Evolutionary conservation across 2,329 filamentous ascomycete genomes (phyloP).

Genomic region (Berkeleyomyces rouxiae): DNA sequence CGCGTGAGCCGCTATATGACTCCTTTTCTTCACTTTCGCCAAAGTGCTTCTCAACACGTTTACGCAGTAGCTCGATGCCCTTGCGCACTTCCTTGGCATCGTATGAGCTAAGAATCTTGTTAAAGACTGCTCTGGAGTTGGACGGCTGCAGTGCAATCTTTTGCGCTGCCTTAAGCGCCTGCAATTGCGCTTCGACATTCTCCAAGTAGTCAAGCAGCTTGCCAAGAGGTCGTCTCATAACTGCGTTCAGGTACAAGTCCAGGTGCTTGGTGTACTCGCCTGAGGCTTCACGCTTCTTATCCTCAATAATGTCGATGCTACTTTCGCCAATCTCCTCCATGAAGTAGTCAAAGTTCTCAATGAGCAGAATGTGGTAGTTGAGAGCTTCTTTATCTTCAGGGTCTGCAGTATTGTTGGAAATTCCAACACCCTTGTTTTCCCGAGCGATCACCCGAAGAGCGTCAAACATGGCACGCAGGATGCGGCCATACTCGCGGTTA

Average conservation of each 20-base stretch:
- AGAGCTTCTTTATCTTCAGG: constrained; percentile 88
- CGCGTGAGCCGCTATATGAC: constrained; percentile 46
- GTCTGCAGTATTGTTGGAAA: constrained; percentile 30
- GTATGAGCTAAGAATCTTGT: constrained; percentile 67
- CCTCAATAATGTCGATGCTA: constrained; percentile 57
- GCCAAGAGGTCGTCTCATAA: constrained; percentile 76
- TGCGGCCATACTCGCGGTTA: constrained; percentile 72
- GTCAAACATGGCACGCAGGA: constrained; percentile 94
- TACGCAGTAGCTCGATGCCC: constrained; percentile 76
- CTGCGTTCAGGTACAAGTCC: constrained; percentile 68
- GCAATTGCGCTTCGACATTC: constrained; percentile 60
- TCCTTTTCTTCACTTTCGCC: constrained; percentile 78
- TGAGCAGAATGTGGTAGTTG: constrained; percentile 92
- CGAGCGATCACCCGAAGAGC: constrained; percentile 84
- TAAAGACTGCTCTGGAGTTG: constrained; percentile 67
- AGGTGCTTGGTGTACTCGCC: constrained; percentile 76
- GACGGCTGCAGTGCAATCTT: constrained; percentile 64
- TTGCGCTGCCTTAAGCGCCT: constrained; percentile 39
- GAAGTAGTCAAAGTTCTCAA: constrained; percentile 99
- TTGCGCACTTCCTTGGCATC: constrained; percentile 75
- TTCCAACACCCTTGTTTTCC: constrained; percentile 40
- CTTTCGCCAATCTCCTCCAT: constrained; percentile 68
- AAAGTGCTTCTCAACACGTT: constrained; percentile 94
- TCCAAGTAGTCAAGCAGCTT: constrained; percentile 86
- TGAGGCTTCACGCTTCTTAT: constrained; percentile 65